Base-by-base conservation (phyloP, 352 stramenopile species). In the Globisporangium splendens region DNA sequence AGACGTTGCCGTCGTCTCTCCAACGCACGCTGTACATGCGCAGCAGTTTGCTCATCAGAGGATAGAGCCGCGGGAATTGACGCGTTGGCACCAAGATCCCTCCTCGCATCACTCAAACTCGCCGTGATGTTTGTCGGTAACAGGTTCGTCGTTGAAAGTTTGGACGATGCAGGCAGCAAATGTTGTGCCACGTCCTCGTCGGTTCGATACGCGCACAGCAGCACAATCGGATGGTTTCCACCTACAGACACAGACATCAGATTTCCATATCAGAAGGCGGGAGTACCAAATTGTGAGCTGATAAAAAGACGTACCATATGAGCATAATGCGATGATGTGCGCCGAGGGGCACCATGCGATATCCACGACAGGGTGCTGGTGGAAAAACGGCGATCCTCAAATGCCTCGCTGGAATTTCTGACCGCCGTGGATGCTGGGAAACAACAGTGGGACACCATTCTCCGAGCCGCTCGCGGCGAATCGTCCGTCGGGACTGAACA, bases 401-500 rank as follows among this genome's bases (percentile, higher is more conserved):
- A 91, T 51, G 5, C 75, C 62, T 14, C 54, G 52, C 10, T 77
- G 62, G 31, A 86, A 50, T 50, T 72, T 68, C 15, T 83, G 62
- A 0, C 79, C 28, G 10, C 28, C 79, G 10, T 84, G 69, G 0
- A 88, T 53, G 59, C 78, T 89, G 0, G 65, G 65, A 44, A 86
- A 89, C 0, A 92, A 41, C 1, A 75, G 58, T 18, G 76, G 77
- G 24, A 83, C 51, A 5, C 83, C 83, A 41, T 89, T 79, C 56
- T 93, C 80, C 0, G 80, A 86, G 0, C 79, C 77, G 38, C 69
- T 83, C 14, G 77, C 70, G 8, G 89, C 78, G 48, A 79, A 74
- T 28, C 79, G 82, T 0, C 81, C 83, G 56, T 93, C 81, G 0
- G 81, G 72, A 47, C 77, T 90, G 58, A 89, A 90, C 0, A 46